These are phyloP conservation scores for Zopfochytrium polystomum DNA, from an alignment of 371 early-diverging fungal genomes.

Conservation along the genomic window DNA sequence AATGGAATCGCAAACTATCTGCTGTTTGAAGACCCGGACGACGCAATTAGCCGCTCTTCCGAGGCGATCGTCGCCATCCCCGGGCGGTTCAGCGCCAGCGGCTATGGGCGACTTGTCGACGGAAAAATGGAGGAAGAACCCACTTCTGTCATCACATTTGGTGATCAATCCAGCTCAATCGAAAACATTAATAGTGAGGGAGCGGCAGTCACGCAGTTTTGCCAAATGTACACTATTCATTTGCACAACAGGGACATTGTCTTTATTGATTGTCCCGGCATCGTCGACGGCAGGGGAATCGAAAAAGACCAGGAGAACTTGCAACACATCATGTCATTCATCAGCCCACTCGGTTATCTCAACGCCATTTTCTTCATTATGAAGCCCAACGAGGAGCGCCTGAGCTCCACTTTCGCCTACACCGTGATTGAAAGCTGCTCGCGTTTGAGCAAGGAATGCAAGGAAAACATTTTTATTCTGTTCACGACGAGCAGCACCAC, in stretches of 20 bases:
- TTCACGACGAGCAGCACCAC: constrained; percentile 4
- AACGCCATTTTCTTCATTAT: constrained; percentile 3
- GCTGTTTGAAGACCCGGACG: constrained; percentile 1
- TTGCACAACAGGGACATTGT: background rate
- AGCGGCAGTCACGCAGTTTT: background rate
- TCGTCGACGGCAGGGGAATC: background rate
- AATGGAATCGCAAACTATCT: constrained; percentile 1
- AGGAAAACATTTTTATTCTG: constrained; percentile 3
- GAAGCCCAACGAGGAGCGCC: constrained; percentile 10
- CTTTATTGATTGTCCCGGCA: background rate
- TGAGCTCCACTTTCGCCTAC: background rate
- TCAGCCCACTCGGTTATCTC: background rate
- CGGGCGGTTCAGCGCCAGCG: constrained; percentile 5
- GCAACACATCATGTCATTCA: background rate
- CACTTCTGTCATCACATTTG: background rate
- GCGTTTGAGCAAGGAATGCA: background rate
- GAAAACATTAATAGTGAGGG: background rate
- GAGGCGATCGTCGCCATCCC: background rate
- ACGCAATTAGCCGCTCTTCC: background rate
- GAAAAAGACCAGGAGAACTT: background rate
- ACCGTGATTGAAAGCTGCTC: background rate
- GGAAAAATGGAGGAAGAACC: background rate
- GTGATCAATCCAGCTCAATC: background rate
- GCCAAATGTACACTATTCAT: background rate
- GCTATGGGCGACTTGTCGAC: background rate